Evolutionary conservation across 177 flowering plant genomes (phyloP).

Genomic region (Vitis hybrid): DNA sequence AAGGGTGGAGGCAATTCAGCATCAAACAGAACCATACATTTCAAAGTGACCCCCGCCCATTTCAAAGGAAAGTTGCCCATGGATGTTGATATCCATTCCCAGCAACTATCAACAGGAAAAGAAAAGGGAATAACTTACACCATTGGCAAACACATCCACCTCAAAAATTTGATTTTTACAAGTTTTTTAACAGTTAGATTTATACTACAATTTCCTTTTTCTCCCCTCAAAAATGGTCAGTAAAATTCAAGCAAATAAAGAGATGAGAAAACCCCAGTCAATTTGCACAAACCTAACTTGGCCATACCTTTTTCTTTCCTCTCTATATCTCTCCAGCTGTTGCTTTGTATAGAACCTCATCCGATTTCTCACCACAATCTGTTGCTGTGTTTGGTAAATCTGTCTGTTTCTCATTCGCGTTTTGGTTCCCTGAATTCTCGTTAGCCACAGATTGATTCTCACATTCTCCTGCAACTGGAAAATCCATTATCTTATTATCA

Average conservation of each 20-base stretch:
- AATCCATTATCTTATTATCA: background rate
- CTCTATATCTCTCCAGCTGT: constrained; percentile 2
- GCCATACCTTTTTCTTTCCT: background rate
- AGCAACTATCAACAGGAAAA: background rate
- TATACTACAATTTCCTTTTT: background rate
- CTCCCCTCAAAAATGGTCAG: background rate
- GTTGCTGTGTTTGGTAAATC: background rate
- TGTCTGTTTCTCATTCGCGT: constrained; percentile 2
- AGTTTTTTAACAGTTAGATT: background rate
- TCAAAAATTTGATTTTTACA: background rate
- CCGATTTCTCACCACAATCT: constrained; percentile 3
- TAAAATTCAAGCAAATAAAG: background rate
- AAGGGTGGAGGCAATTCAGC: no score
- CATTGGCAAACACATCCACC: background rate
- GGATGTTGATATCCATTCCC: no score
- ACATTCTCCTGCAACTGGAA: constrained; percentile 7
- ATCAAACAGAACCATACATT: no score
- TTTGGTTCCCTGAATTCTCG: constrained; percentile 11
- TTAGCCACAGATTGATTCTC: constrained; percentile 3
- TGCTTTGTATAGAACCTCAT: constrained; percentile 1
- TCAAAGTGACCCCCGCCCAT: no score
- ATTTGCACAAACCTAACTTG: constrained; percentile 3
- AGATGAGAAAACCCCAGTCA: background rate
- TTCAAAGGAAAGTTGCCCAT: no score
- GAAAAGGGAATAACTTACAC: background rate